Conservation (phyloP, 306 rosid species). For the Prunus padus region DNA sequence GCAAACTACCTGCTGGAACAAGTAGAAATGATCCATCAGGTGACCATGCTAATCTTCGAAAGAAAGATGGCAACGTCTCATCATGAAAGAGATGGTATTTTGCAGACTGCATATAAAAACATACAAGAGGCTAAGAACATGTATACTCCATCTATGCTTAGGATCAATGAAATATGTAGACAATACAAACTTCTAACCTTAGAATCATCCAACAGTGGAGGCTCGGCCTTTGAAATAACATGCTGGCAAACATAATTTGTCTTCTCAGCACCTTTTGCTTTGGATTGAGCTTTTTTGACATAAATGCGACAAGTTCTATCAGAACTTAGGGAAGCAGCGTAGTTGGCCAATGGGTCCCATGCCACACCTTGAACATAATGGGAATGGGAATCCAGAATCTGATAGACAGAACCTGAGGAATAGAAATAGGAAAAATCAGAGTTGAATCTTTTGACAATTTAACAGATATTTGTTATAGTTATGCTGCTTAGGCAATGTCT, state of each 20-base stretch:
- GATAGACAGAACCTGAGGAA: conserved; percentile 74
- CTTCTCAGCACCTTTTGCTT: conserved; percentile 61
- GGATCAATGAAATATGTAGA: conserved; percentile 13
- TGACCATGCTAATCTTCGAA: conserved; percentile 95
- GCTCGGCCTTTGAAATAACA: conserved; percentile 75
- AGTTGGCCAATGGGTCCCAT: conserved; percentile 84
- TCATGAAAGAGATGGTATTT: conserved; percentile 84
- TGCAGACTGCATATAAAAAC: conserved; percentile 49
- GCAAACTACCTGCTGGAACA: conserved; percentile 83
- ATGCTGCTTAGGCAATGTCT: conserved; percentile 1
- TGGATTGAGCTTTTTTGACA: conserved; percentile 59
- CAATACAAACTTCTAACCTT: conserved; percentile 51
- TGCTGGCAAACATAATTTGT: conserved; percentile 71
- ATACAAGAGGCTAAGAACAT: conserved; percentile 22
- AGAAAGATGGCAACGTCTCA: conserved; percentile 90
- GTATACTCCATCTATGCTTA: conserved; percentile 13
- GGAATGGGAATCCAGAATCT: conserved; percentile 75
- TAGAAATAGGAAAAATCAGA: conserved; percentile 22
- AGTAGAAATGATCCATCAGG: conserved; percentile 92
- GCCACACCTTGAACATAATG: conserved; percentile 99
- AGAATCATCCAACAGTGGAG: conserved; percentile 50
- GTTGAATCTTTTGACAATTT: conserved; percentile 14
- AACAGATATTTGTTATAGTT: conserved; percentile 16
- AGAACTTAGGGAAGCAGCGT: conserved; percentile 84
- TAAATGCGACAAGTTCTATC: conserved; percentile 91